Conservation (phyloP, 2,329 filamentous ascomycete species). For the Westerdykella aurantiaca region DNA sequence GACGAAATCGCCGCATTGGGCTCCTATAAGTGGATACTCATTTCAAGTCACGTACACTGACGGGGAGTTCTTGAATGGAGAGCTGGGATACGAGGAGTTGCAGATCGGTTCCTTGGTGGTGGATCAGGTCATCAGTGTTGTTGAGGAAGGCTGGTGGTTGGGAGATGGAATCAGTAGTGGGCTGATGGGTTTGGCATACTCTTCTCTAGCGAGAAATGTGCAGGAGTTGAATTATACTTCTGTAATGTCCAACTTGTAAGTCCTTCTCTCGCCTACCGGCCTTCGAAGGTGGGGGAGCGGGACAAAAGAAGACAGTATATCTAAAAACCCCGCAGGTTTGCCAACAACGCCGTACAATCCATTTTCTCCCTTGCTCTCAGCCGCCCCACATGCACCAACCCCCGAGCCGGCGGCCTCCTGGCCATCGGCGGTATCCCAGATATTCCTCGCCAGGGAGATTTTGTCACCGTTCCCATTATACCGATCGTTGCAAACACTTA, state of each 20-base stretch:
- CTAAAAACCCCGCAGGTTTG: slow-evolving; percentile 7
- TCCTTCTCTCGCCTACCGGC: not conserved
- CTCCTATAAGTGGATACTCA: slow-evolving; percentile 2
- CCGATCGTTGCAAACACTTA: slow-evolving; percentile 11
- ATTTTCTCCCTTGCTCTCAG: slow-evolving; percentile 23
- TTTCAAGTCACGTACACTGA: slow-evolving; percentile 22
- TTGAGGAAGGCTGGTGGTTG: slow-evolving; percentile 22
- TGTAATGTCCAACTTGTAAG: slow-evolving; percentile 22
- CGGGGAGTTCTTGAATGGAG: slow-evolving; percentile 19
- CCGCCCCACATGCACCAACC: slow-evolving; percentile 9
- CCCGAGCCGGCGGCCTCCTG: slow-evolving; percentile 19
- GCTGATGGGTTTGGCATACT: slow-evolving; percentile 24
- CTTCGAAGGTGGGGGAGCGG: not conserved
- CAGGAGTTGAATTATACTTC: slow-evolving; percentile 16
- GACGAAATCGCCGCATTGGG: slow-evolving; percentile 1
- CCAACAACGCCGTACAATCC: slow-evolving; percentile 7
- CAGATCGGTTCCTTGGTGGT: slow-evolving; percentile 14
- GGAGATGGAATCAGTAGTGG: slow-evolving; percentile 25
- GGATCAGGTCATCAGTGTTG: slow-evolving; percentile 24
- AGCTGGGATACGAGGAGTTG: slow-evolving; percentile 18
- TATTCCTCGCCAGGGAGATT: slow-evolving; percentile 11
- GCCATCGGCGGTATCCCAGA: slow-evolving; percentile 28
- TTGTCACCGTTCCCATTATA: slow-evolving; percentile 14
- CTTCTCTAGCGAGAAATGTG: slow-evolving; percentile 1
- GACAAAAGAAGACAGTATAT: not conserved